phyloP scores from a whole-genome alignment of 495 filamentous ascomycete genomes.

The Penicillium bialowiezense region DNA sequence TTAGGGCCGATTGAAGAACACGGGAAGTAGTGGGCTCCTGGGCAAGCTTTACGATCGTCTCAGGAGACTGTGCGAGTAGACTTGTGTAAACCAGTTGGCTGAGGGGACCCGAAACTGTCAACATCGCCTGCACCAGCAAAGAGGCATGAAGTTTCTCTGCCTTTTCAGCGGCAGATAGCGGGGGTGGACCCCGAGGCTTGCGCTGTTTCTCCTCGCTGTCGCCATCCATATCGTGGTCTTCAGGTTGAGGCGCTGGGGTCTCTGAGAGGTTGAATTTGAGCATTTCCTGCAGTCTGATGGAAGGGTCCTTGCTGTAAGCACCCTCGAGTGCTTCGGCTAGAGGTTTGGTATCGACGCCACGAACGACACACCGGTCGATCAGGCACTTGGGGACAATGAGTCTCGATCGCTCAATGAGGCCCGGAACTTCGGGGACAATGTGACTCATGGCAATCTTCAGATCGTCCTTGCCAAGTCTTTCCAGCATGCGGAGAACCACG shows the following conservation, averaged over 20 bases:
- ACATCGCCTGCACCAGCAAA: constrained; percentile 63
- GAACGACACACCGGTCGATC: constrained; percentile 76
- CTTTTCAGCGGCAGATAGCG: constrained; percentile 1
- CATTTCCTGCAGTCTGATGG: constrained; percentile 53
- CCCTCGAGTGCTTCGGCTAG: constrained; percentile 59
- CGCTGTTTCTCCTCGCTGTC: constrained; percentile 28
- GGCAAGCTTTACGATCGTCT: constrained; percentile 46
- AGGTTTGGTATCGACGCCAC: constrained; percentile 57
- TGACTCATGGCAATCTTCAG: constrained; percentile 64
- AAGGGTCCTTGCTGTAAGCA: constrained; percentile 55
- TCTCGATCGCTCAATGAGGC: constrained; percentile 68
- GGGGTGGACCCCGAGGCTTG: constrained; percentile 18
- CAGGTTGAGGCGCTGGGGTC: constrained; percentile 2
- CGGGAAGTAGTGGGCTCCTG: constrained; percentile 63
- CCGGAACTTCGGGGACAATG: constrained; percentile 65
- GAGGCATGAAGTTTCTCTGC: constrained; percentile 60
- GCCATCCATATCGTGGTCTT: constrained; percentile 29
- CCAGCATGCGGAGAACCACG: constrained; percentile 73
- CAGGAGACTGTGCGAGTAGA: constrained; percentile 42
- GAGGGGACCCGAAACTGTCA: constrained; percentile 54
- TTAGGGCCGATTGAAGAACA: constrained; percentile 67
- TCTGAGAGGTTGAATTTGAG: constrained; percentile 48
- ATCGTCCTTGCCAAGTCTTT: constrained; percentile 80
- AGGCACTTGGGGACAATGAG: constrained; percentile 75
- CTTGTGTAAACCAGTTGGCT: constrained; percentile 56